A percentile compares a stretch with the other conserved stretches of the same genome.
phyloP scores from a whole-genome alignment of 768 basidiomycete genomes.

The Tylopilus cervinicoccineus region DNA sequence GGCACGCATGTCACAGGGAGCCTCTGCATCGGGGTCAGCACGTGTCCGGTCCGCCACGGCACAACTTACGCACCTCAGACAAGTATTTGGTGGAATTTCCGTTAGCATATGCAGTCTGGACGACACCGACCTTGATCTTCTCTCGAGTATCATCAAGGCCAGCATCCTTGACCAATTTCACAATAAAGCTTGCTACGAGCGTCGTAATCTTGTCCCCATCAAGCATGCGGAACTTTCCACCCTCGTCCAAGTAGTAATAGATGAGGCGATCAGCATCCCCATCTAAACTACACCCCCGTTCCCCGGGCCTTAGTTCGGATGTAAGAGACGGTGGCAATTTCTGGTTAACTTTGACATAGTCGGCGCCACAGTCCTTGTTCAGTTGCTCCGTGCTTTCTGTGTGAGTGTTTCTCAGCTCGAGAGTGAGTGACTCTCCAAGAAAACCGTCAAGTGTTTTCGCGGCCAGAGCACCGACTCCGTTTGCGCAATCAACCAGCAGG shows the following conservation, averaged over 20 bases:
- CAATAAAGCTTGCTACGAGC: slow-evolving; percentile 88
- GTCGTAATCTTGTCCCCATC: slow-evolving; percentile 99
- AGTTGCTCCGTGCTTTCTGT: slow-evolving; percentile 65
- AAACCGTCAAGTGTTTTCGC: slow-evolving; percentile 57
- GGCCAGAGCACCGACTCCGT: slow-evolving; percentile 86
- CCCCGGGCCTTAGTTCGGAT: slow-evolving; percentile 57
- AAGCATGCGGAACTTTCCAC: slow-evolving; percentile 79
- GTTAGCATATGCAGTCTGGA: slow-evolving; percentile 98
- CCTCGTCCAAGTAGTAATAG: slow-evolving; percentile 86
- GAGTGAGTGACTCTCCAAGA: slow-evolving; percentile 55
- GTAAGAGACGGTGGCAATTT: slow-evolving; percentile 75
- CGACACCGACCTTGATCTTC: slow-evolving; percentile 83
- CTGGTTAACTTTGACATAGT: slow-evolving; percentile 94
- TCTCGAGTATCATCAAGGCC: slow-evolving; percentile 58
- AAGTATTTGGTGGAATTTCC: slow-evolving; percentile 95
- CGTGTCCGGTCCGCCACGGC: not conserved
- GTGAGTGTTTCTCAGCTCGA: slow-evolving; percentile 68
- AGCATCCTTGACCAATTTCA: slow-evolving; percentile 81
- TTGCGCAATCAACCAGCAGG: slow-evolving; percentile 94
- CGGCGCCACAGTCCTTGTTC: slow-evolving; percentile 89
- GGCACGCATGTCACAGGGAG: slow-evolving; percentile 93
- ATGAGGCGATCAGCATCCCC: slow-evolving; percentile 98
- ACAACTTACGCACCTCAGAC: slow-evolving; percentile 51
- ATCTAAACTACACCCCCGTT: slow-evolving; percentile 90
- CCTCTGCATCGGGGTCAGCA: slow-evolving; percentile 47